A percentile compares a stretch with the other conserved stretches of the same genome.
Evolutionary conservation across 306 rosid species (phyloP).

Genomic region (Carpinus fangiana): DNA sequence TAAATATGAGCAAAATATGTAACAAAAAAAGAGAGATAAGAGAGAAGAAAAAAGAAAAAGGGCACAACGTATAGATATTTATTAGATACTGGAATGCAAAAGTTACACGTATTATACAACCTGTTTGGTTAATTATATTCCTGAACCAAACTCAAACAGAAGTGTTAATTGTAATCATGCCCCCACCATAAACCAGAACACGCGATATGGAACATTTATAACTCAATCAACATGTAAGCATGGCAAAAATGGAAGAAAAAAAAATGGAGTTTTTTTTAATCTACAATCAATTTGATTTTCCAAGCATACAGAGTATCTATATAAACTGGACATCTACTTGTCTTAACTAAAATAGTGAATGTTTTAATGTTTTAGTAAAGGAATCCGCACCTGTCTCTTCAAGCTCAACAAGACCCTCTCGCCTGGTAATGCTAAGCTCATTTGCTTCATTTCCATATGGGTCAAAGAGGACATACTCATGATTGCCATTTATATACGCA

Average conservation of each 20-base stretch:
- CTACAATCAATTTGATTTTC: not conserved
- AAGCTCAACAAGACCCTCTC: slow-evolving; percentile 30
- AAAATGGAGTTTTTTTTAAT: too few relatives aligned
- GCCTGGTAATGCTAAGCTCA: slow-evolving; percentile 41
- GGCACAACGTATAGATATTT: not conserved
- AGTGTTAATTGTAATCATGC: not conserved
- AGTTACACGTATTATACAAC: not conserved
- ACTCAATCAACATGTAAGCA: not conserved
- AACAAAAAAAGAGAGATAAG: not conserved
- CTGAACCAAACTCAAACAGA: not conserved
- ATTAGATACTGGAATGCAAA: not conserved
- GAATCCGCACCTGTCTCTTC: slow-evolving; percentile 77
- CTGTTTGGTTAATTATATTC: slow-evolving; percentile 5
- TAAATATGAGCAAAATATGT: not conserved
- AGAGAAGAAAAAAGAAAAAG: not conserved
- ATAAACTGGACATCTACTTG: not conserved
- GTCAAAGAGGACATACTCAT: slow-evolving; percentile 70
- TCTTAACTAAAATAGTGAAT: not conserved
- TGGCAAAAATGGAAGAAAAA: not conserved
- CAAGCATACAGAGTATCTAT: not conserved
- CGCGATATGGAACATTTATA: not conserved
- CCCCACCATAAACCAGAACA: not conserved
- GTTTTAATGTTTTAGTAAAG: slow-evolving; percentile 1
- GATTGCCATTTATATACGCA: slow-evolving; percentile 78
- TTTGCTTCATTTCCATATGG: slow-evolving; percentile 51